phyloP scores from a whole-genome alignment of 169 alveolate genomes.

The Eimeria sp. region DNA sequence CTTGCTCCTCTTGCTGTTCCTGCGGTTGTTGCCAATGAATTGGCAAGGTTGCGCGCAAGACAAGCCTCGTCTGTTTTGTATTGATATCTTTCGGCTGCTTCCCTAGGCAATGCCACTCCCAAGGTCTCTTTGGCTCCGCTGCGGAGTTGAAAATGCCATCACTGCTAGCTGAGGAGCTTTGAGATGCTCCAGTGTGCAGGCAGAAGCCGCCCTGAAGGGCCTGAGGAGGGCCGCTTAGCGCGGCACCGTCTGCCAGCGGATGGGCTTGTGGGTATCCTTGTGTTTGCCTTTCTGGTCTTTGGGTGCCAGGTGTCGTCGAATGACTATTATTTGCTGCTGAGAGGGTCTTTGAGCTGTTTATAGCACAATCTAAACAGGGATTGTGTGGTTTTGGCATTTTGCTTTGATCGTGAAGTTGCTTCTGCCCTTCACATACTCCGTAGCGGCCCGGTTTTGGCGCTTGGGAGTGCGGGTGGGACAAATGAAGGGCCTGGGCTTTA shows the following conservation, averaged over 20 bases:
- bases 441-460: not conserved
- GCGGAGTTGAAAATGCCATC: not conserved
- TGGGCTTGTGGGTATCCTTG: not conserved
- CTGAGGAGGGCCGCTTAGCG: not conserved
- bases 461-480: not conserved
- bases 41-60: slow-evolving; percentile 51
- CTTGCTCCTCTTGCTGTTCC: not conserved
- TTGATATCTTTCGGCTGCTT: not conserved
- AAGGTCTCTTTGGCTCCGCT: slow-evolving; percentile 11
- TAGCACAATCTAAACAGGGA: not conserved
- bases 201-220: not conserved
- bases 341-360: not conserved
- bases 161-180: not conserved
- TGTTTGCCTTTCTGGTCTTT: not conserved
- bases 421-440: not conserved
- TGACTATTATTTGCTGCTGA: not conserved
- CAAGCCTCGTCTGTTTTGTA: not conserved
- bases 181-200: not conserved
- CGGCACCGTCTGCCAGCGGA: not conserved
- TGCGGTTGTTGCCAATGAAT: slow-evolving; percentile 46
- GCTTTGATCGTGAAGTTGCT: not conserved
- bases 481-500: not conserved
- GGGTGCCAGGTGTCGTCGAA: not conserved
- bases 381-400: not conserved
- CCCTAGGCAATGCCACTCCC: not conserved